phyloP scores from a whole-genome alignment of 2,329 filamentous ascomycete species.

The Fusarium sambucinum region DNA sequence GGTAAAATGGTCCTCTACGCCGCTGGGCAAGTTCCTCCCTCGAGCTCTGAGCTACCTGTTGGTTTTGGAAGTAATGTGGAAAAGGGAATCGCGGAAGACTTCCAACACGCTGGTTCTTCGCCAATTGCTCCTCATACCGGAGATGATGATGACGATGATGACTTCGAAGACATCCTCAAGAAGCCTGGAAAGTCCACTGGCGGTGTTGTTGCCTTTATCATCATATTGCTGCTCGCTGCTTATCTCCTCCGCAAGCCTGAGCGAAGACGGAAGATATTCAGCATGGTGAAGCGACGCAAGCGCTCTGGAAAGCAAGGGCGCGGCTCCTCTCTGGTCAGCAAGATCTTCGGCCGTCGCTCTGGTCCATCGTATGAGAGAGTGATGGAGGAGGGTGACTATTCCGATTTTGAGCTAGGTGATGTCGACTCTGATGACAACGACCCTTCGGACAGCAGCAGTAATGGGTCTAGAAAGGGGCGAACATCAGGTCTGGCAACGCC shows the following conservation, averaged over 20 bases:
- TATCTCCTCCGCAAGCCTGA: constrained; percentile 86
- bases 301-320: constrained; percentile 58
- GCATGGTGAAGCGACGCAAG: constrained; percentile 48
- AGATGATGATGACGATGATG: constrained; percentile 63
- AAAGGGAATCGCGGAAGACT: constrained; percentile 76
- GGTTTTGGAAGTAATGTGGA: constrained; percentile 91
- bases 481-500: constrained; percentile 77
- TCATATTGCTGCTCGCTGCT: constrained; percentile 75
- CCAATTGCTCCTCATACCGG: constrained; percentile 52
- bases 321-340: constrained; percentile 67
- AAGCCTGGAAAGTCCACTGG: constrained; percentile 77
- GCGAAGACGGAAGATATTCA: constrained; percentile 62
- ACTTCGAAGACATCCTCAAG: constrained; percentile 74
- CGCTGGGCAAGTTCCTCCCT: constrained; percentile 83
- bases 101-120: constrained; percentile 81
- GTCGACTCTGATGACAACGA: constrained; percentile 74
- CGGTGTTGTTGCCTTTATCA: constrained; percentile 80
- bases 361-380: constrained; percentile 80
- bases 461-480: constrained; percentile 66
- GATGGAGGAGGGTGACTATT: constrained; percentile 80
- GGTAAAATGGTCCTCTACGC: constrained; percentile 98
- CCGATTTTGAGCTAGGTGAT: constrained; percentile 82
- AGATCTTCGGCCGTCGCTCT: constrained; percentile 72
- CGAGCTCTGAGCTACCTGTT: constrained; percentile 74
- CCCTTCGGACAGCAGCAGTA: constrained; percentile 71